Conservation (phyloP, 257 asterid genomes). For the Handroanthus guayacan region DNA sequence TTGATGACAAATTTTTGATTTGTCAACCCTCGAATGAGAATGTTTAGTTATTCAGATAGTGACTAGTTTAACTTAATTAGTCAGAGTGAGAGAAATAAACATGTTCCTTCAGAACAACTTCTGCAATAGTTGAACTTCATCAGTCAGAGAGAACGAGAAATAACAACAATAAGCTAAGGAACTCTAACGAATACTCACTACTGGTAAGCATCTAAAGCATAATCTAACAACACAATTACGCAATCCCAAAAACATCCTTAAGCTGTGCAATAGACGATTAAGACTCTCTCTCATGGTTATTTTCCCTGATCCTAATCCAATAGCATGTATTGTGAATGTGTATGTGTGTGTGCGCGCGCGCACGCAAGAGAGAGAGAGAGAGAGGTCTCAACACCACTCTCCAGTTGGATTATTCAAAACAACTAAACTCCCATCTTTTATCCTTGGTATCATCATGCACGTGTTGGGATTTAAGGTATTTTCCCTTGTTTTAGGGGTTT, state of each 20-base stretch:
- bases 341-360: too few relatives aligned
- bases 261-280: conserved; percentile 3
- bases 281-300: not conserved
- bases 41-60: too few relatives aligned
- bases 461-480: conserved; percentile 13
- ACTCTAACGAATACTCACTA: not conserved
- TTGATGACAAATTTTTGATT: too few relatives aligned
- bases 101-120: not conserved
- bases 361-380: conserved; percentile 6
- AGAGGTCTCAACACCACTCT: conserved; percentile 11
- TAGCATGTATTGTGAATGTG: not conserved
- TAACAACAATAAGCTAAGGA: not conserved
- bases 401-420: conserved; percentile 11
- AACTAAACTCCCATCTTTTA: conserved; percentile 17
- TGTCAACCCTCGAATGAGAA: too few relatives aligned
- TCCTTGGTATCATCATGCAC: not conserved
- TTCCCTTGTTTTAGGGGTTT: conserved; percentile 11
- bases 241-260: conserved; percentile 8
- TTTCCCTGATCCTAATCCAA: conserved; percentile 5
- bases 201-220: not conserved
- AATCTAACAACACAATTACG: not conserved
- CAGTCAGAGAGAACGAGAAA: not conserved
- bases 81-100: not conserved
- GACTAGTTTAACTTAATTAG: too few relatives aligned
- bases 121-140: not conserved